Percentiles rank a stretch among this genome's conserved stretches.
Evolutionary conservation across 768 basidiomycete genomes (phyloP).

Genomic region (Leccinellum albellum): DNA sequence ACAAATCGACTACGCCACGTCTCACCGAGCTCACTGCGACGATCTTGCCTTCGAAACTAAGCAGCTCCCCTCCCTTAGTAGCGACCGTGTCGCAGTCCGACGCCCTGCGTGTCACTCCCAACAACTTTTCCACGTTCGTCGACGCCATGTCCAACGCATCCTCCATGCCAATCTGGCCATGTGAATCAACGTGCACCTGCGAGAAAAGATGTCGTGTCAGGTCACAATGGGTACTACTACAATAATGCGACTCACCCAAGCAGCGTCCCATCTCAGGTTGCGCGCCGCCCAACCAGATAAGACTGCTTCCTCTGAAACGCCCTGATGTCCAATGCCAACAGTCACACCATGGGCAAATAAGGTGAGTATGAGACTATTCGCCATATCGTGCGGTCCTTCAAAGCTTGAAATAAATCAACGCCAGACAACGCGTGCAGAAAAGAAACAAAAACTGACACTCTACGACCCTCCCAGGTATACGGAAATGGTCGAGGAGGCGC

Average conservation of each 20-base stretch:
- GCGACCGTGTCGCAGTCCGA: conserved; percentile 37
- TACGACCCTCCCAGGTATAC: conserved; percentile 55
- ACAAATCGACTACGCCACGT: conserved; percentile 35
- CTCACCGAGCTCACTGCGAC: conserved; percentile 39
- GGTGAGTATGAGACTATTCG: conserved; percentile 62
- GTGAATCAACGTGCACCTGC: conserved; percentile 34
- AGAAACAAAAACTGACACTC: conserved; percentile 45
- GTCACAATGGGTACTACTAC: background rate
- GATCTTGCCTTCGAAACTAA: conserved; percentile 45
- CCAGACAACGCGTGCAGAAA: background rate
- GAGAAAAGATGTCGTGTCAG: background rate
- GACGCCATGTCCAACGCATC: conserved; percentile 41
- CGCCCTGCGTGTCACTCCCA: conserved; percentile 32
- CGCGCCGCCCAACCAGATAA: conserved; percentile 80
- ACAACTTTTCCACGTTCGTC: conserved; percentile 39
- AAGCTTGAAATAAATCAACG: conserved; percentile 34
- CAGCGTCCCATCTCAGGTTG: conserved; percentile 84
- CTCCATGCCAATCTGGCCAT: conserved; percentile 38
- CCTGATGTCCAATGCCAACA: conserved; percentile 50
- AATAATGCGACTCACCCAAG: conserved; percentile 79
- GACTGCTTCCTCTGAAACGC: conserved; percentile 50
- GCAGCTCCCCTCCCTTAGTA: conserved; percentile 36
- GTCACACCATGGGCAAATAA: conserved; percentile 57
- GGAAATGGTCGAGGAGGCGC: conserved; percentile 64
- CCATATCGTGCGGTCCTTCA: conserved; percentile 69